phyloP scores from a whole-genome alignment of 2,329 filamentous ascomycete genomes.

The Thermomyces lanuginosus region DNA sequence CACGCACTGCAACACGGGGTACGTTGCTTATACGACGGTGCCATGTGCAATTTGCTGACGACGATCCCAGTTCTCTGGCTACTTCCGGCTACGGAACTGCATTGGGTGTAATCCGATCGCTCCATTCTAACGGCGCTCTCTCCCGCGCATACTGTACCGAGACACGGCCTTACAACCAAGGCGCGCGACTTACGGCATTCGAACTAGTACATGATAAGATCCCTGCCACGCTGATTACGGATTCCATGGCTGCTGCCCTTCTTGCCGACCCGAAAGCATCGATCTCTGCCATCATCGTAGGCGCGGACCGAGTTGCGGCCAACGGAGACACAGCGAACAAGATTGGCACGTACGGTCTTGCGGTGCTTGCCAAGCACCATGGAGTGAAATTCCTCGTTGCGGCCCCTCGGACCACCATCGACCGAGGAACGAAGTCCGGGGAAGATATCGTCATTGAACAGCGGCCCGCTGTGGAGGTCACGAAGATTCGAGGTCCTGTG shows the following conservation, averaged over 20 bases:
- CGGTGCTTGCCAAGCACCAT: conserved; percentile 77
- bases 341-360: conserved; percentile 85
- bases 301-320: conserved; percentile 83
- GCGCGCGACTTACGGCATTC: conserved; percentile 83
- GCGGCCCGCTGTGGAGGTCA: conserved; percentile 65
- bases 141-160: conserved; percentile 89
- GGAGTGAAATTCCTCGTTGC: conserved; percentile 90
- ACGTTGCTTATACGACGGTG: conserved; percentile 12
- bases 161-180: conserved; percentile 95
- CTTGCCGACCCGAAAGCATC: conserved; percentile 45
- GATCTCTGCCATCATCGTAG: conserved; percentile 78
- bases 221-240: conserved; percentile 78
- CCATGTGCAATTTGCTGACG: conserved; percentile 1
- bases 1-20: conserved; percentile 97
- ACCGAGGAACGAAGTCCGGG: conserved; percentile 63
- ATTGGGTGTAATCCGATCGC: conserved; percentile 76
- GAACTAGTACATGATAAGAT: conserved; percentile 91
- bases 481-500: conserved; percentile 63
- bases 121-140: conserved; percentile 50
- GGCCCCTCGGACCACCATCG: conserved; percentile 85
- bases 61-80: conserved; percentile 53
- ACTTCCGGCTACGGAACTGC: conserved; percentile 97
- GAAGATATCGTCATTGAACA: conserved; percentile 80
- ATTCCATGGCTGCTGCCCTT: conserved; percentile 88
- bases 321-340: conserved; percentile 99